A percentile compares a stretch with the other conserved stretches of the same genome.
These are phyloP conservation scores for Paragyromitra xinjiangensis DNA, from an alignment of 495 filamentous ascomycete genomes.

Conservation along the genomic window DNA sequence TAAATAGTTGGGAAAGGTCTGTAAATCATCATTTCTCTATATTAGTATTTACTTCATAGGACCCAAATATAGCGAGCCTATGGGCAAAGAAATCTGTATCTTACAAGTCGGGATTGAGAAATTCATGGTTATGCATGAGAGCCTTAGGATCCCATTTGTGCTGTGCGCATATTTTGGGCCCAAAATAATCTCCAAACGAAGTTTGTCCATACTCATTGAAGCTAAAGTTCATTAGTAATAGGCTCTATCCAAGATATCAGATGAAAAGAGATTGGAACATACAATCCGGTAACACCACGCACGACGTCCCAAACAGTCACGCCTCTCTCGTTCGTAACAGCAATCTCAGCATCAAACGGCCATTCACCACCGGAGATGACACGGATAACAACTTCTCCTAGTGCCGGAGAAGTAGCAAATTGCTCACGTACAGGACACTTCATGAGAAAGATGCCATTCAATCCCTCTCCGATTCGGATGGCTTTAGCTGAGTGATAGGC, in stretches of 20 bases:
- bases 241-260: background rate
- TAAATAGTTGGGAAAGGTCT: slow-evolving; percentile 37
- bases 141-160: slow-evolving; percentile 25
- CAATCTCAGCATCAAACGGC: slow-evolving; percentile 12
- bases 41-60: background rate
- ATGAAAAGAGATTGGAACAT: background rate
- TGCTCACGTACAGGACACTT: slow-evolving; percentile 4
- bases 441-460: slow-evolving; percentile 6
- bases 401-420: slow-evolving; percentile 33
- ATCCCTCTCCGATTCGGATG: slow-evolving; percentile 20
- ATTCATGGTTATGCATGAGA: slow-evolving; percentile 44
- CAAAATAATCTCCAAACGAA: slow-evolving; percentile 38
- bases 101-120: slow-evolving; percentile 34
- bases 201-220: slow-evolving; percentile 13
- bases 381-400: background rate
- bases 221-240: background rate
- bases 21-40: background rate
- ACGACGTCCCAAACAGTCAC: slow-evolving; percentile 39
- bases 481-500: slow-evolving; percentile 32
- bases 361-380: slow-evolving; percentile 24
- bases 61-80: too few species aligned
- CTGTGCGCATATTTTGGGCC: background rate
- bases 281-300: slow-evolving; percentile 9
- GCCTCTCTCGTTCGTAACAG: slow-evolving; percentile 7
- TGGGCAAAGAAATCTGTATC: too few species aligned